phyloP scores from a whole-genome alignment of 305 asterid genomes.

The Lippia alba region DNA sequence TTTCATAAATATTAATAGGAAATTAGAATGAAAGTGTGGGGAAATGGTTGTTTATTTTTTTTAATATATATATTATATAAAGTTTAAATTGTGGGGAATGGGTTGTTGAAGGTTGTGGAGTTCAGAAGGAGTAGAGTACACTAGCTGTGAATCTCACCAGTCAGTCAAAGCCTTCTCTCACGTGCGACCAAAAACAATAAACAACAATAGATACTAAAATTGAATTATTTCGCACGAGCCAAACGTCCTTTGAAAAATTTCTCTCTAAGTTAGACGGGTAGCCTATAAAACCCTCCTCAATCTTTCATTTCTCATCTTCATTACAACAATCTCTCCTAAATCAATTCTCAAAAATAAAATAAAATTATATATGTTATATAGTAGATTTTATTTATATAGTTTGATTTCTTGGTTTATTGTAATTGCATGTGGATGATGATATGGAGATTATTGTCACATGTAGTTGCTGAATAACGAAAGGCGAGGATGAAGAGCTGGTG shows the following conservation, averaged over 20 bases:
- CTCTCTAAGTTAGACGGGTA: background rate
- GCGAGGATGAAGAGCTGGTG: background rate
- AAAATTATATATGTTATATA: too few relatives aligned
- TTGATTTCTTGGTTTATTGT: too few relatives aligned
- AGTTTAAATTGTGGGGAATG: too few relatives aligned
- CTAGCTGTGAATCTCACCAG: conserved; percentile 33
- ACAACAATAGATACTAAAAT: too few relatives aligned
- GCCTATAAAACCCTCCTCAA: conserved; percentile 28
- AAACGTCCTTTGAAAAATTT: background rate
- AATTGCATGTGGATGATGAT: too few relatives aligned
- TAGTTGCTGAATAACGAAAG: too few relatives aligned
- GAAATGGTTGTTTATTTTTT: too few relatives aligned
- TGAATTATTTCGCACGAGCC: conserved; percentile 30
- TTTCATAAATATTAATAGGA: too few relatives aligned
- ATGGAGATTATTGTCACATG: too few relatives aligned
- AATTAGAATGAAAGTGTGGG: too few relatives aligned
- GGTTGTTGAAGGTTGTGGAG: conserved; percentile 34
- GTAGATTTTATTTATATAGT: too few relatives aligned
- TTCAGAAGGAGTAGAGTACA: background rate
- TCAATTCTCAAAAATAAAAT: background rate
- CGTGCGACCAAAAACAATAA: conserved; percentile 16
- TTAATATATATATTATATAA: too few relatives aligned
- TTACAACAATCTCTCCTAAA: background rate
- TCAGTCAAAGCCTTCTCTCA: conserved; percentile 38
- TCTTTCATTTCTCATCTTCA: background rate